Evolutionary conservation across 2,329 filamentous ascomycete genomes (phyloP), one percentile per base, ranked within the genome.

Genomic region (Aaosphaeria arxii): DNA sequence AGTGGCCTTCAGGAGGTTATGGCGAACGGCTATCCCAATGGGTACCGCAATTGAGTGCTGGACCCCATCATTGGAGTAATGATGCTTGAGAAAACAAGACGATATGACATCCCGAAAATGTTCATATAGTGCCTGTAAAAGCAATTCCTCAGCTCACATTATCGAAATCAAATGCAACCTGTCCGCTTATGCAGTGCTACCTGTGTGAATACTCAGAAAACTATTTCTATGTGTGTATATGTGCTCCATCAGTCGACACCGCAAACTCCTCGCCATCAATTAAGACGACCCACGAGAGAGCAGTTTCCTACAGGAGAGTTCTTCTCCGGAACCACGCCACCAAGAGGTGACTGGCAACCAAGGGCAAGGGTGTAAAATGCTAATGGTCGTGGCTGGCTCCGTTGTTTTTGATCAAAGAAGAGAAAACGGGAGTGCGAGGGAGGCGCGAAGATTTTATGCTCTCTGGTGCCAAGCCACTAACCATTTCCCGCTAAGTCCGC

Each of bases 181-280:
- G 17, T 24, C 17, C 17, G 17, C 17, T 24, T 24, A 24, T 24
- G 17, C 17, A 24, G 17, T 24, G 17, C 17, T 24, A 24, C 17
- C 17, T 36, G 13, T 36, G 33, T 36, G 33, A 36, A 36, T 36
- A 36, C 33, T 36, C 33, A 13, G 13, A 36, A 36, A 13, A 11
- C 9, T 13, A 36, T 36, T 36, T 13, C 9, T 9, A 36, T 36
- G 39, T 24, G 24, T 24, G 52, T 69, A 71, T 72, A 78, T 82
- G 80, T 84, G 73, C 83, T 84, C 84, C 81, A 77, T 85, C 80
- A 69, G 28, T 85, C 82, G 84, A 85, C 84, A 86, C 85, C 81
- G 77, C 73, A 73, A 74, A 73, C 81, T 77, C 83, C 83, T 85
- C 81, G 83, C 82, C 82, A 79, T 84, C 83, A 85, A 65, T 79